Evolutionary conservation across 2,329 filamentous ascomycete genomes (phyloP), one percentile per base, ranked within the genome.

Genomic region (Sarocladium oryzae): DNA sequence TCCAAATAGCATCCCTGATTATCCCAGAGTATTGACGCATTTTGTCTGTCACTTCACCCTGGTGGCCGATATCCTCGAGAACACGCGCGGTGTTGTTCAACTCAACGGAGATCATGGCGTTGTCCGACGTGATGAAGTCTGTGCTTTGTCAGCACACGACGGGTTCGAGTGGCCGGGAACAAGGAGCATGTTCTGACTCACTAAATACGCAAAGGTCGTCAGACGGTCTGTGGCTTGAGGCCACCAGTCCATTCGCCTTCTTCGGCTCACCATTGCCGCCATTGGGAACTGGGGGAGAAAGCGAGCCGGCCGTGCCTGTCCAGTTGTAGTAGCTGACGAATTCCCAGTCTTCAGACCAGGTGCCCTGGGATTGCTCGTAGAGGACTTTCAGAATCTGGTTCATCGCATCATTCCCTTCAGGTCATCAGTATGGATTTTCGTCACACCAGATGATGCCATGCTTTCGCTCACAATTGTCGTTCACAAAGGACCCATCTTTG

Each of bases 141-240:
- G 73, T 18, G n/a, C 55, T 3, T n/a, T 6, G 16, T 48, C 28
- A 48, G 43, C 26, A 6, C 7, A 30, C 6, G 13, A 16, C 18
- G 9, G 9, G 21, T 20, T 18, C 20, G 5, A 26, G 11, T 21
- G n/a, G 8, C 37, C 7, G 11, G 10, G 28, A 26, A 30, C 21
- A 10, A 6, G 7, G 37, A 6, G 15, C 10, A 16, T 40, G n/a
- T 6, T 13, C 20, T 32, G 26, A 15, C 59, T 48, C 40, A 61
- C 59, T 59, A 56, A 89, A 82, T 49, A 88, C 89, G 1, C 86
- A 88, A 7, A 88, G 81, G 64, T 95, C 89, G 64, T 95, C 89
- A 52, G 85, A 89, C 0, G 89, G 89, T 1, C 89, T 78, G 70
- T 93, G 93, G 1, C 88, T 87, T 50, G 84, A 88, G 51, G 88